These are phyloP conservation scores for Chrysochromulina parva DNA, from an alignment of 78 protist species.

Conservation along the genomic window DNA sequence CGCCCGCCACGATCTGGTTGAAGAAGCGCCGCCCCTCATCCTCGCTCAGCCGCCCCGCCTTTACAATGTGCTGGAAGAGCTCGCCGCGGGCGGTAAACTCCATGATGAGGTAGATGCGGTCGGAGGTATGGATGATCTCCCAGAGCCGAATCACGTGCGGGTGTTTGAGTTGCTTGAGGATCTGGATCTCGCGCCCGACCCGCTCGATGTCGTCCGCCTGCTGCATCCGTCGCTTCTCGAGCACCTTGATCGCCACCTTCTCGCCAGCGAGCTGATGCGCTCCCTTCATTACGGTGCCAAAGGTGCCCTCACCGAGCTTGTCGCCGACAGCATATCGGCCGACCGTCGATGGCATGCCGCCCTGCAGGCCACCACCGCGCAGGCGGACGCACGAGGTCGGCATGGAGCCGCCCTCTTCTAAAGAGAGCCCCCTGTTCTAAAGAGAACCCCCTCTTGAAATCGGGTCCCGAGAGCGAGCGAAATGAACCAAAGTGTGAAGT, in stretches of 20 bases:
- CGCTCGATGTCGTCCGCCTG: slow-evolving; percentile 53
- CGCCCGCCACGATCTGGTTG: slow-evolving; percentile 43
- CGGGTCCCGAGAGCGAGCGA: too few relatives aligned
- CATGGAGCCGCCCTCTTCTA: too few relatives aligned
- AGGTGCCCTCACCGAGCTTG: background rate
- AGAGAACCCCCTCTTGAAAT: too few relatives aligned
- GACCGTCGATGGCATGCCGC: background rate
- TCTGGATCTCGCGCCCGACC: slow-evolving; percentile 57
- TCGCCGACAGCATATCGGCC: background rate
- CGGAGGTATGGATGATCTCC: slow-evolving; percentile 55
- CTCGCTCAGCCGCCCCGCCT: slow-evolving; percentile 40
- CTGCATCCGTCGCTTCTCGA: slow-evolving; percentile 49
- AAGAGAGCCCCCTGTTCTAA: too few relatives aligned
- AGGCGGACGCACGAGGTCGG: too few relatives aligned
- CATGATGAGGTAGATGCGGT: slow-evolving; percentile 42
- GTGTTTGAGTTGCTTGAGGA: slow-evolving; percentile 55
- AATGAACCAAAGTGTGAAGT: too few relatives aligned
- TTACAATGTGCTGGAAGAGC: slow-evolving; percentile 30
- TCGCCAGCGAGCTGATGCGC: background rate
- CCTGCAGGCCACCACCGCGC: too few relatives aligned
- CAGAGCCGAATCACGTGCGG: slow-evolving; percentile 48
- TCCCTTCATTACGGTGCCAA: background rate
- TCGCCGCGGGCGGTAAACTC: slow-evolving; percentile 56
- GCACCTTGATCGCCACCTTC: slow-evolving; percentile 59
- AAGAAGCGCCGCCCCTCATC: slow-evolving; percentile 57